Evolutionary conservation across 495 filamentous ascomycete species (phyloP).

Genomic region (Penicillium samsonianum): DNA sequence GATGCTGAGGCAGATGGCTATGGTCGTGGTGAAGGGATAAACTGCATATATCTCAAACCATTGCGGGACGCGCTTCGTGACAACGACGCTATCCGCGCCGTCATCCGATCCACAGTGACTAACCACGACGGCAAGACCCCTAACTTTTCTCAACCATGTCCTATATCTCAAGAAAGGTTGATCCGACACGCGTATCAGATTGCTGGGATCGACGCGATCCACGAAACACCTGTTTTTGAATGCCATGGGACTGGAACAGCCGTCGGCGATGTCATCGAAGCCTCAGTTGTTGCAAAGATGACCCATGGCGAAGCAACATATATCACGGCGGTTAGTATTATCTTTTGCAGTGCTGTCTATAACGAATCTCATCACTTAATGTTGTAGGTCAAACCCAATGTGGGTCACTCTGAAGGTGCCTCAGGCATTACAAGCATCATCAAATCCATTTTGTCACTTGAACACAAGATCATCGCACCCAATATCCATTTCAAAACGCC

Average conservation of each 20-base stretch:
- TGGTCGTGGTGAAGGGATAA: conserved; percentile 55
- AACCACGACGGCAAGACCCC: conserved; percentile 35
- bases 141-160: conserved; percentile 11
- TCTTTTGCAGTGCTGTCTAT: background rate
- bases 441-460: conserved; percentile 71
- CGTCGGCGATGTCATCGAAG: conserved; percentile 35
- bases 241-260: conserved; percentile 55
- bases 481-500: conserved; percentile 34
- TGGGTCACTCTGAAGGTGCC: conserved; percentile 81
- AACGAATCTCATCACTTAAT: background rate
- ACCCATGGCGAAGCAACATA: conserved; percentile 18
- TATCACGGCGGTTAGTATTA: conserved; percentile 21
- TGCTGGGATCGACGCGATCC: conserved; percentile 10
- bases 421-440: conserved; percentile 74
- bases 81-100: conserved; percentile 36
- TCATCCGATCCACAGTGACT: conserved; percentile 36
- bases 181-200: conserved; percentile 12
- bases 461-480: conserved; percentile 36
- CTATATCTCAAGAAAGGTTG: conserved; percentile 11
- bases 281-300: conserved; percentile 24
- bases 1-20: conserved; percentile 62
- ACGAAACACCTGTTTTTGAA: conserved; percentile 45
- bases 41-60: conserved; percentile 33
- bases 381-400: conserved; percentile 68
- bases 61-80: conserved; percentile 30